Conservation (phyloP, 192 early-diverging fungal genomes). For the Entrophospora sp. region DNA sequence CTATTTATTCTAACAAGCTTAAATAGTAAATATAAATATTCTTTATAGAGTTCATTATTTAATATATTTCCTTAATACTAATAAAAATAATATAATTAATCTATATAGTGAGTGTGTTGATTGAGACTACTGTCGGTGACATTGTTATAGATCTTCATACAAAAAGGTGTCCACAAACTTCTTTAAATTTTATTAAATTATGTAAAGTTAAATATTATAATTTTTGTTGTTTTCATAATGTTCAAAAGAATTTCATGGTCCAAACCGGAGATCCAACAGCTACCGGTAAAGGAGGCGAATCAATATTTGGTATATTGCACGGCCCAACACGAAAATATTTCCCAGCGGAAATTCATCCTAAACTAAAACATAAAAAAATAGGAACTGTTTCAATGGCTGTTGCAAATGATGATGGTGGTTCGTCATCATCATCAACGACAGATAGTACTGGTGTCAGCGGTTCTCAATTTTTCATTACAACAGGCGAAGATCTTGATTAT, state of each 20-base stretch:
- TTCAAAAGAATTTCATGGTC: conserved; percentile 71
- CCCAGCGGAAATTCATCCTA: conserved; percentile 68
- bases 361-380: conserved; percentile 64
- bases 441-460: conserved; percentile 46
- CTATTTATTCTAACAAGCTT: no score
- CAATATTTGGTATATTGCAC: conserved; percentile 58
- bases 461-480: conserved; percentile 85
- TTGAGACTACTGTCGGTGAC: conserved; percentile 88
- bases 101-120: conserved; percentile 45
- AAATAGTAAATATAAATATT: no score
- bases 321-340: conserved; percentile 56
- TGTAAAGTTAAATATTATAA: conserved; percentile 89
- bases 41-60: no score
- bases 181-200: conserved; percentile 78
- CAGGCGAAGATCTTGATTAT: conserved; percentile 65
- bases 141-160: conserved; percentile 81
- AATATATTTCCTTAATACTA: no score
- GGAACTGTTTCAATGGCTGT: conserved; percentile 77
- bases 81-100: background rate
- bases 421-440: no score
- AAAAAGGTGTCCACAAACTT: conserved; percentile 57
- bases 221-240: conserved; percentile 70
- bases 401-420: conserved; percentile 33
- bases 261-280: conserved; percentile 70
- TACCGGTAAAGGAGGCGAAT: conserved; percentile 61